Percentiles rank a stretch among this genome's conserved stretches.
Conservation (phyloP, 352 stramenopile genomes). For the Pythium diclinum region DNA sequence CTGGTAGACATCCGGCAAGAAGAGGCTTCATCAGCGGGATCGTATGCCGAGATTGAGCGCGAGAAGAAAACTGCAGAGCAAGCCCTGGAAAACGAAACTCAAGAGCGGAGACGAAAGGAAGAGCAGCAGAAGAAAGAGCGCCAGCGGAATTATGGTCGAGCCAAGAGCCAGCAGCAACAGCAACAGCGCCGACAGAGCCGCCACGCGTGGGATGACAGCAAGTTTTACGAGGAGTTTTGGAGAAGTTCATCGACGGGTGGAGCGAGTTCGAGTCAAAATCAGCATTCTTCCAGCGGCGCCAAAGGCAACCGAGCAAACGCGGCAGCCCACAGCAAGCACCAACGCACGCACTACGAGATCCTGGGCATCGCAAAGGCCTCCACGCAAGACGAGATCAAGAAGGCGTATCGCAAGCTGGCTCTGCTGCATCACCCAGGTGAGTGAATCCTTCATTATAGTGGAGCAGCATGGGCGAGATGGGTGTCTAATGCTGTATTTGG, state of each 20-base stretch:
- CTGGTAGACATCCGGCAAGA: constrained; percentile 43
- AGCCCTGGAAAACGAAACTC: constrained; percentile 48
- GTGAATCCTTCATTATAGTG: neutral
- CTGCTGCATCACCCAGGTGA: constrained; percentile 84
- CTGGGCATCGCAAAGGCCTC: constrained; percentile 57
- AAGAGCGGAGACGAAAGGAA: constrained; percentile 42
- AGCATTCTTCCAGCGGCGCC: constrained; percentile 23
- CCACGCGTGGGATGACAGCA: constrained; percentile 48
- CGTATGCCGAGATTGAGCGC: constrained; percentile 33
- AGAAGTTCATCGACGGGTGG: constrained; percentile 22
- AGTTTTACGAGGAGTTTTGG: constrained; percentile 51
- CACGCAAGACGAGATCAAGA: constrained; percentile 78
- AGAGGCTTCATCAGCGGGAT: neutral
- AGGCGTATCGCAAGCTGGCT: constrained; percentile 87
- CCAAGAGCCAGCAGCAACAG: constrained; percentile 35
- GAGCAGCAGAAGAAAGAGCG: constrained; percentile 36
- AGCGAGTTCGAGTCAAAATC: constrained; percentile 17
- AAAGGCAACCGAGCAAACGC: neutral
- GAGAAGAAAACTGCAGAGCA: constrained; percentile 51
- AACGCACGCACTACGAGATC: constrained; percentile 78
- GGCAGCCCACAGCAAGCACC: constrained; percentile 9
- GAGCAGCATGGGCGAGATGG: neutral
- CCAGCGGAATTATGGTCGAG: constrained; percentile 21
- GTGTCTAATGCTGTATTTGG: neutral
- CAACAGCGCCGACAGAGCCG: constrained; percentile 35